phyloP scores from a whole-genome alignment of 2,329 filamentous ascomycete species.

The Aureobasidium sp. region DNA sequence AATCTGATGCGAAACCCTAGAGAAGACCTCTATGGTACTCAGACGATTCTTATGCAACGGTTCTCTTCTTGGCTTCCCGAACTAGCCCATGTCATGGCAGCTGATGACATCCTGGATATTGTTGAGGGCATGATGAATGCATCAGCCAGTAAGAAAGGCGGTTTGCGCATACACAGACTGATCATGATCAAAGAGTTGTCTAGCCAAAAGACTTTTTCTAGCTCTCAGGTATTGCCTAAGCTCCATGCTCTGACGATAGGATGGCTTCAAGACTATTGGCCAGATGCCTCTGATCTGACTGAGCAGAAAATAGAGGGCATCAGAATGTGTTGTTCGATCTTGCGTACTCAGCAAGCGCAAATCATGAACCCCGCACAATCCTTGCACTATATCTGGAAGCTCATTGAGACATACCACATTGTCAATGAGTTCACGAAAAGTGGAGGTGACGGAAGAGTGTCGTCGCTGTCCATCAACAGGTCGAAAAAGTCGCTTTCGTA shows the following conservation, averaged over 20 bases:
- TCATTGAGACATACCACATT: constrained; percentile 17
- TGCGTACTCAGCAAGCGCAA: constrained; percentile 62
- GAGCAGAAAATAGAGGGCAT: constrained; percentile 91
- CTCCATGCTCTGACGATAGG: constrained; percentile 38
- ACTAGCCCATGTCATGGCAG: constrained; percentile 65
- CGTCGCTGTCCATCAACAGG: constrained; percentile 10
- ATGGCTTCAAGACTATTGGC: constrained; percentile 95
- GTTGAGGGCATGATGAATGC: constrained; percentile 42
- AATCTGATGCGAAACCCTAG: constrained; percentile 15
- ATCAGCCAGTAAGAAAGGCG: constrained; percentile 6
- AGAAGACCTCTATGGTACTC: constrained; percentile 32
- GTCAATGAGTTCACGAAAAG: constrained; percentile 7
- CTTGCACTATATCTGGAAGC: constrained; percentile 17
- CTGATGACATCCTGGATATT: constrained; percentile 82
- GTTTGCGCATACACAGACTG: constrained; percentile 44
- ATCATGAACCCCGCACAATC: constrained; percentile 10
- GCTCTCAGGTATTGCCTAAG: constrained; percentile 66
- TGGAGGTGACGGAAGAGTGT: not conserved
- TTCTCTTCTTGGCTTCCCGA: constrained; percentile 98
- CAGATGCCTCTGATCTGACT: constrained; percentile 62
- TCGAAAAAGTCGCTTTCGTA: constrained; percentile 56
- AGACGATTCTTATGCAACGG: constrained; percentile 90
- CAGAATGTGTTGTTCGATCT: constrained; percentile 83
- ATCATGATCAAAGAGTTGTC: constrained; percentile 90
- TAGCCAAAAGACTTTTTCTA: constrained; percentile 70